Base-by-base conservation (phyloP, 2,329 filamentous ascomycete genomes). In the Apiospora kogelbergensis region DNA sequence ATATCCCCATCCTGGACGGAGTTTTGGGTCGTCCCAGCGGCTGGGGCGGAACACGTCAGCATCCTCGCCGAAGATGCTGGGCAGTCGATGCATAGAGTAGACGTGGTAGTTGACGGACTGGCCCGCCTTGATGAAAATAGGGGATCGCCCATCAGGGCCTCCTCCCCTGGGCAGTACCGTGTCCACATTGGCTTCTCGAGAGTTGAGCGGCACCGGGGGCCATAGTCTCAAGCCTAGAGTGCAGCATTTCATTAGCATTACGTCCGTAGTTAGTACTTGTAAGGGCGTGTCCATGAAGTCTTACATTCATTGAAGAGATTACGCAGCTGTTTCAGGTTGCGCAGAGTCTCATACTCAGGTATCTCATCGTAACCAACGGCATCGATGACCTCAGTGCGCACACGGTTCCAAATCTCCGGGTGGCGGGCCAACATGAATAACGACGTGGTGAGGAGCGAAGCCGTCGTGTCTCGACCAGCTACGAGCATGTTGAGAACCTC, bases 81-180 rank as follows among this genome's bases (percentile, higher is more conserved):
- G 73, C 11, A 72, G 66, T 7, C 76, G 74, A 53, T 79, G 77
- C 75, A 79, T 76, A 2, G 71, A 48, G 64, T 81, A 84, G 5
- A 81, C 77, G 71, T 70, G 76, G 73, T 82, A 84, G 26, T 72
- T 75, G 41, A 84, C 78, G 6, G 74, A 68, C 4, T 79, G 78
- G 20, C 83, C 84, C 63, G 81, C 81, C 11, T 75, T 77, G 4
- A 87, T 78, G 69, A 83, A 83, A 24, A 87, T 74, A 0, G 85
- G 84, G 0, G 78, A 75, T 30, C 73, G 75, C 53, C 81, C 80
- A 67, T 84, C 78, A 1, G 79, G 74, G 0, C 85, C 85, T 64
- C 85, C 85, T 44, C 85, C 85, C 2, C 76, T 72, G 2, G 85
- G 85, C 0, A 87, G 77, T 0, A 80, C 78, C 1, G 84, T 85